A percentile compares a stretch with the other conserved stretches of the same genome.
Conservation (phyloP, 2,329 filamentous ascomycete genomes). For the Venturia pyrina region DNA sequence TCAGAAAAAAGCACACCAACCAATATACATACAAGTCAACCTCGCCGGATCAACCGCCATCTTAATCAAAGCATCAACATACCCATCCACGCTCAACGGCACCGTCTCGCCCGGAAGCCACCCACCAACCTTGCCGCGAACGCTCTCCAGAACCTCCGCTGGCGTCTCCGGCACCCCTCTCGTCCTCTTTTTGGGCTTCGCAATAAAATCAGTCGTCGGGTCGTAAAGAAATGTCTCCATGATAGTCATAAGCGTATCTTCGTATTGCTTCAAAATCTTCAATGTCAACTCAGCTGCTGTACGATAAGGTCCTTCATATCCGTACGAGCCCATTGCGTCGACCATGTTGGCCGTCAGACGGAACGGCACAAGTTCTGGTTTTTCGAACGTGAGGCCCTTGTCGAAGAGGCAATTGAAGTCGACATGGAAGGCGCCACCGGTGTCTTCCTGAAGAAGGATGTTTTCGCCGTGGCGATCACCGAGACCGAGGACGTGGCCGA, state of each 20-base stretch:
- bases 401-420: constrained; percentile 99
- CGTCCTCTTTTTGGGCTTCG: constrained; percentile 39
- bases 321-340: constrained; percentile 90
- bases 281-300: constrained; percentile 85
- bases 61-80: constrained; percentile 90
- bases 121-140: constrained; percentile 76
- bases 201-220: constrained; percentile 85
- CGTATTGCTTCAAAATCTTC: constrained; percentile 72
- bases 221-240: constrained; percentile 96
- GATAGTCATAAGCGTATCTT: constrained; percentile 95
- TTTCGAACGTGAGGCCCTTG: constrained; percentile 90
- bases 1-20: constrained; percentile 68
- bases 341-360: constrained; percentile 98
- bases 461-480: constrained; percentile 97
- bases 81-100: constrained; percentile 86
- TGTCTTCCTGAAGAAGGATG: constrained; percentile 86
- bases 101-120: constrained; percentile 80
- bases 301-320: constrained; percentile 84
- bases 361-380: constrained; percentile 91
- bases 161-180: constrained; percentile 54
- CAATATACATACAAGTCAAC: constrained; percentile 91
- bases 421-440: constrained; percentile 90
- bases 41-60: constrained; percentile 74
- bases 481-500: constrained; percentile 84
- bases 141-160: constrained; percentile 77